These are phyloP conservation scores for Microbotryum violaceum DNA, from an alignment of 1,284 basidiomycete genomes.

Conservation along the genomic window DNA sequence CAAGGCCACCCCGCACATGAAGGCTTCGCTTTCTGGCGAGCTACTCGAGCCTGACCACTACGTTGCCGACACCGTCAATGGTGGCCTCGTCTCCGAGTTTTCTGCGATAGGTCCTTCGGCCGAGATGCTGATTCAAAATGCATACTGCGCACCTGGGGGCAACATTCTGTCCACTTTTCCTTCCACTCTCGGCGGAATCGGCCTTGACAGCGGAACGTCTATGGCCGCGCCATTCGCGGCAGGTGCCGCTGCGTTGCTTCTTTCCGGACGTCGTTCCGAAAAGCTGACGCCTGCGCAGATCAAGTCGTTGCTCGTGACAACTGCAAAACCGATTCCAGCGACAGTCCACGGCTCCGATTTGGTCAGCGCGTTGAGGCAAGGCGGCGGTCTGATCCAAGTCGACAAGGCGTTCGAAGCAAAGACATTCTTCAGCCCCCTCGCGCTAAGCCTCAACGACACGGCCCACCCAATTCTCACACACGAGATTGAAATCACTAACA, in stretches of 20 bases:
- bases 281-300: conserved; percentile 43
- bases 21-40: no score
- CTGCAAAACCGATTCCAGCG: conserved; percentile 49
- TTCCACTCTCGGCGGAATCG: conserved; percentile 45
- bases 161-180: conserved; percentile 57
- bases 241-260: conserved; percentile 57
- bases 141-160: conserved; percentile 53
- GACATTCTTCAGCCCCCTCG: conserved; percentile 53
- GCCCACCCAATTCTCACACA: conserved; percentile 50
- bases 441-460: conserved; percentile 63
- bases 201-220: conserved; percentile 45
- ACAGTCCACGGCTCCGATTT: conserved; percentile 45
- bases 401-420: conserved; percentile 54
- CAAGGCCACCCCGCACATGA: no score
- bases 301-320: conserved; percentile 54
- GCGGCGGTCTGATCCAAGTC: conserved; percentile 56
- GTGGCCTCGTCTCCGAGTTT: conserved; percentile 49
- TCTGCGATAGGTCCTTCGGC: conserved; percentile 48
- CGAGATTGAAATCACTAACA: conserved; percentile 38
- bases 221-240: conserved; percentile 48
- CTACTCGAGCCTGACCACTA: no score
- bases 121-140: conserved; percentile 54
- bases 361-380: not conserved
- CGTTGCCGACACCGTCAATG: conserved; percentile 45
- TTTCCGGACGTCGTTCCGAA: conserved; percentile 50